These are phyloP conservation scores for Hanseniaspora pseudoguilliermondii DNA, from an alignment of 805 yeast genomes.

Conservation along the genomic window DNA sequence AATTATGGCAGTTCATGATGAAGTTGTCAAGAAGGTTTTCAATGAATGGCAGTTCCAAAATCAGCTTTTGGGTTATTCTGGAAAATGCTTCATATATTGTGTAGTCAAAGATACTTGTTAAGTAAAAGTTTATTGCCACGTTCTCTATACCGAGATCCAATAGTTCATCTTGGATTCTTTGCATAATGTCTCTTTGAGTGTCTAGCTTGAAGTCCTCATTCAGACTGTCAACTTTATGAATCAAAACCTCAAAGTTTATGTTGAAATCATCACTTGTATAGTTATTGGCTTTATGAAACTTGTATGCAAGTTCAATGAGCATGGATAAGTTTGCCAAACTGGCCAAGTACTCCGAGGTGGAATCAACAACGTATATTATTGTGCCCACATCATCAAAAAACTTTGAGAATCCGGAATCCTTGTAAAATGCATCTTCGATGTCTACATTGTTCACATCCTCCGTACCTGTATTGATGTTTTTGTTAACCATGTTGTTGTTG, in stretches of 20 bases:
- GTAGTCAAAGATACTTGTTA: constrained; percentile 90
- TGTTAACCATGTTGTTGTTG: not conserved
- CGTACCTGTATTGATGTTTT: not conserved
- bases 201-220: constrained; percentile 88
- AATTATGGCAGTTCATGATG: constrained; percentile 57
- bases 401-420: constrained; percentile 26
- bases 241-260: constrained; percentile 51
- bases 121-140: constrained; percentile 78
- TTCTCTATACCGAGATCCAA: constrained; percentile 77
- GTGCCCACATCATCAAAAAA: constrained; percentile 78
- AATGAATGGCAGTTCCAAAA: constrained; percentile 74
- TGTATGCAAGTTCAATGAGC: constrained; percentile 77
- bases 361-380: constrained; percentile 83
- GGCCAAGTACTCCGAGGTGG: constrained; percentile 87
- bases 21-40: constrained; percentile 81
- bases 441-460: not conserved
- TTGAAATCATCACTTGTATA: constrained; percentile 27
- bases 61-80: constrained; percentile 79
- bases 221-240: constrained; percentile 91
- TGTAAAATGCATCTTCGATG: constrained; percentile 7
- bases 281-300: constrained; percentile 70
- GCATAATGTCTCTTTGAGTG: constrained; percentile 93
- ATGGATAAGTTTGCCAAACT: constrained; percentile 80
- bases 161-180: constrained; percentile 84
- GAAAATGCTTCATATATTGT: constrained; percentile 92